Evolutionary conservation across 2,329 filamentous ascomycete species (phyloP).

Genomic region (Arthrobotrys sinensis): DNA sequence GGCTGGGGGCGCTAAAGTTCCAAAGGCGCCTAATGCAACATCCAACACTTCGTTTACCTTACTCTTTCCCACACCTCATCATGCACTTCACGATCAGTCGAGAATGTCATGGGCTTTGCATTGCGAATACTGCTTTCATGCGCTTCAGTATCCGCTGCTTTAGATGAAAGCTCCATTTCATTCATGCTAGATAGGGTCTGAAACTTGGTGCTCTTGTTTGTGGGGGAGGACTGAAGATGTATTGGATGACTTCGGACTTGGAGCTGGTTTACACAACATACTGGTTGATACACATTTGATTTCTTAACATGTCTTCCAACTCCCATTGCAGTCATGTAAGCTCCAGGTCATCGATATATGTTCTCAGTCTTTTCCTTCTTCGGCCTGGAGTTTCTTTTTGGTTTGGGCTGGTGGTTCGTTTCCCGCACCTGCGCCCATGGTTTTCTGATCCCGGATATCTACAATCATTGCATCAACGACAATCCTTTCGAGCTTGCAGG

Average conservation of each 20-base stretch:
- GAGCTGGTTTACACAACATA: not conserved
- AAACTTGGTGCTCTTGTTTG: constrained; percentile 4
- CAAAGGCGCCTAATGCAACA: constrained; percentile 52
- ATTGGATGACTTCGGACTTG: not conserved
- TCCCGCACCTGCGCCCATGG: not conserved
- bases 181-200: not conserved
- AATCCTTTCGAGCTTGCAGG: not conserved
- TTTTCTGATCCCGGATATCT: not conserved
- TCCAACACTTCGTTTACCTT: constrained; percentile 19
- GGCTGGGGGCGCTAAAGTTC: constrained; percentile 1
- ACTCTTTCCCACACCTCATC: not conserved
- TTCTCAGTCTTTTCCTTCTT: not conserved
- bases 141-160: constrained; percentile 4
- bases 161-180: not conserved
- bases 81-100: not conserved
- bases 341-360: constrained; percentile 3
- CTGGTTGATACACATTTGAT: not conserved
- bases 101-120: constrained; percentile 6
- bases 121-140: constrained; percentile 2
- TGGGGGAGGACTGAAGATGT: not conserved
- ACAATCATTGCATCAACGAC: not conserved
- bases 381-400: not conserved
- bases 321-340: not conserved
- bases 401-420: not conserved
- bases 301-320: not conserved